Percentiles rank a stretch among this genome's conserved stretches.
Evolutionary conservation across 768 basidiomycete species (phyloP).

Genomic region (Leccinum fibrillosum): DNA sequence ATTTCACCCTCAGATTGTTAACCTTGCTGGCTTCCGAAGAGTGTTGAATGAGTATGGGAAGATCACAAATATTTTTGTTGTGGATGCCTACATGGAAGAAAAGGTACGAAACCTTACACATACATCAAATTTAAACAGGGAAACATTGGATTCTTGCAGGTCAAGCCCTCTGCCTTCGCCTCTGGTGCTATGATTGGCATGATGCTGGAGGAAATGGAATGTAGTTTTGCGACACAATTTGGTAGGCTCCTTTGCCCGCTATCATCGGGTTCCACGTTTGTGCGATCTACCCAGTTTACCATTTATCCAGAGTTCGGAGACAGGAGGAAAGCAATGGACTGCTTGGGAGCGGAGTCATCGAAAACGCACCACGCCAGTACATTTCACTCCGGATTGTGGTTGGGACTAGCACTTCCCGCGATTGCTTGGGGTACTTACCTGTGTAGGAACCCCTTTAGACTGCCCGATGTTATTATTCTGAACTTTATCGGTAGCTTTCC

Average conservation of each 20-base stretch:
- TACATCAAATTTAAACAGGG: neutral
- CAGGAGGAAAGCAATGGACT: slow-evolving; percentile 67
- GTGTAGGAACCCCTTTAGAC: slow-evolving; percentile 17
- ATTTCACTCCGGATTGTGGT: slow-evolving; percentile 67
- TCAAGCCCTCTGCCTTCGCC: slow-evolving; percentile 66
- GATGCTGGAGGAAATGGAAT: slow-evolving; percentile 75
- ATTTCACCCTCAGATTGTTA: slow-evolving; percentile 59
- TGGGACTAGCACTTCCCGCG: slow-evolving; percentile 74
- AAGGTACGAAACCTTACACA: slow-evolving; percentile 41
- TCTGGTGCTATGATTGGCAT: slow-evolving; percentile 55
- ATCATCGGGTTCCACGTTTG: neutral
- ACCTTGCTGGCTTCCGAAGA: slow-evolving; percentile 86
- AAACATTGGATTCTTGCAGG: slow-evolving; percentile 34
- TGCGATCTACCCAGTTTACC: neutral
- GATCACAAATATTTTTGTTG: slow-evolving; percentile 65
- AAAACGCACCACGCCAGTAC: slow-evolving; percentile 73
- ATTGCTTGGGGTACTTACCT: slow-evolving; percentile 65
- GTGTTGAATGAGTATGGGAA: slow-evolving; percentile 87
- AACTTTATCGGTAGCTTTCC: slow-evolving; percentile 44
- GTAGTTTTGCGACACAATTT: slow-evolving; percentile 71
- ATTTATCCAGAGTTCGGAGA: slow-evolving; percentile 54
- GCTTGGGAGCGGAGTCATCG: slow-evolving; percentile 54
- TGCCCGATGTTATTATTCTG: neutral
- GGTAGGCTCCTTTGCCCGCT: slow-evolving; percentile 41
- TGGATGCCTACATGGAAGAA: slow-evolving; percentile 80